These are phyloP conservation scores for Kalmusia sp. DNA, from an alignment of 2,329 filamentous ascomycete species.

Conservation along the genomic window DNA sequence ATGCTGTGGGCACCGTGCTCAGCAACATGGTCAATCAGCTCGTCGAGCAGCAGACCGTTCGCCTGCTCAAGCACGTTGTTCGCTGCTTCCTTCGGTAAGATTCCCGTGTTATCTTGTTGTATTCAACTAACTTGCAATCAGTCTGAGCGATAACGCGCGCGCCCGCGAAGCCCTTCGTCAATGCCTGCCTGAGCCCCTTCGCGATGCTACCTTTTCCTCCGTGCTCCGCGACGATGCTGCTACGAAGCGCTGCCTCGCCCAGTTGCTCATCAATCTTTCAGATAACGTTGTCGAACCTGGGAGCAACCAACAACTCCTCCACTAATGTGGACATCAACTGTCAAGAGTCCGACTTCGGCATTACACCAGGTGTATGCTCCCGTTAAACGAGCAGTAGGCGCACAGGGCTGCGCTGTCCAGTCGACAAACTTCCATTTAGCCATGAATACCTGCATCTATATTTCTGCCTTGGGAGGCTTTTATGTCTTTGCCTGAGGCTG, in stretches of 20 bases:
- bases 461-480: not conserved
- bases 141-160: conserved; percentile 93
- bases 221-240: conserved; percentile 96
- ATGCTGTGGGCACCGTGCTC: conserved; percentile 94
- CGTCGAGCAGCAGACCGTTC: conserved; percentile 95
- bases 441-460: not conserved
- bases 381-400: too few relatives aligned
- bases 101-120: conserved; percentile 7
- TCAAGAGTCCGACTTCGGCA: too few relatives aligned
- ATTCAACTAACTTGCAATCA: conserved; percentile 48
- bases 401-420: too few relatives aligned
- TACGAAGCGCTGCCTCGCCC: conserved; percentile 96
- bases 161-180: conserved; percentile 94
- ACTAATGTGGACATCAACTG: conserved; percentile 20
- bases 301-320: conserved; percentile 47
- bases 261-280: conserved; percentile 93
- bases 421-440: too few relatives aligned
- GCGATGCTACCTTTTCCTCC: conserved; percentile 95
- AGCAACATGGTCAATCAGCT: conserved; percentile 99
- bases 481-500: too few relatives aligned
- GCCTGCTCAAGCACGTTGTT: conserved; percentile 96
- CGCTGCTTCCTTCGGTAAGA: conserved; percentile 90
- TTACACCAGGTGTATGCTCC: too few relatives aligned
- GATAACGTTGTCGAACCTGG: conserved; percentile 75
- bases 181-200: conserved; percentile 97